These are phyloP conservation scores for Hyaloperonospora arabidopsidis DNA, from an alignment of 352 stramenopile species.

Conservation along the genomic window DNA sequence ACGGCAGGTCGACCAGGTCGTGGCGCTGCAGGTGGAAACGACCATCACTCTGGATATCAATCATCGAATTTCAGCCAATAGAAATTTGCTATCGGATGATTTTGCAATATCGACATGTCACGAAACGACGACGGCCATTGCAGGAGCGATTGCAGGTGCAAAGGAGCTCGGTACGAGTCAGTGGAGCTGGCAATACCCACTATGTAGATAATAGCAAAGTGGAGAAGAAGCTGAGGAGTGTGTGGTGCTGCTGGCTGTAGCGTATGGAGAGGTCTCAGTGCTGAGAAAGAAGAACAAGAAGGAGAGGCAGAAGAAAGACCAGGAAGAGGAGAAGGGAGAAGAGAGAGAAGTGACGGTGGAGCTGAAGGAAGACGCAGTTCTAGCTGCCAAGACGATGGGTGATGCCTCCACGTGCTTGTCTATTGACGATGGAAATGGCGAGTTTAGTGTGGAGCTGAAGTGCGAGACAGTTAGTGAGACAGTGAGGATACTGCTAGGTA, in stretches of 20 bases:
- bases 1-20: conserved; percentile 33
- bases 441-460: conserved; percentile 28
- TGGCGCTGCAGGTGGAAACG: conserved; percentile 34
- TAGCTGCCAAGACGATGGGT: conserved; percentile 6
- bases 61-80: not conserved
- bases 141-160: conserved; percentile 41
- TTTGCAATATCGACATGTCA: conserved; percentile 6
- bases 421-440: conserved; percentile 20
- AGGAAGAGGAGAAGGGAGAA: not conserved
- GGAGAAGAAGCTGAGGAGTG: not conserved
- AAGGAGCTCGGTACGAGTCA: conserved; percentile 29
- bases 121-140: conserved; percentile 32
- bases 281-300: conserved; percentile 7
- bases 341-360: conserved; percentile 2
- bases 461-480: conserved; percentile 16
- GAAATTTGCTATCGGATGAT: not conserved
- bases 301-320: conserved; percentile 3
- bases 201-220: not conserved
- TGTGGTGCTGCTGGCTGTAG: conserved; percentile 16
- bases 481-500: conserved; percentile 29
- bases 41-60: conserved; percentile 5
- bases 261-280: conserved; percentile 37
- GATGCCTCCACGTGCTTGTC: conserved; percentile 16
- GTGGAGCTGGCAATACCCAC: not conserved
- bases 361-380: no score